Evolutionary conservation across 2,329 filamentous ascomycete genomes (phyloP).

Genomic region (Aaosphaeria arxii): DNA sequence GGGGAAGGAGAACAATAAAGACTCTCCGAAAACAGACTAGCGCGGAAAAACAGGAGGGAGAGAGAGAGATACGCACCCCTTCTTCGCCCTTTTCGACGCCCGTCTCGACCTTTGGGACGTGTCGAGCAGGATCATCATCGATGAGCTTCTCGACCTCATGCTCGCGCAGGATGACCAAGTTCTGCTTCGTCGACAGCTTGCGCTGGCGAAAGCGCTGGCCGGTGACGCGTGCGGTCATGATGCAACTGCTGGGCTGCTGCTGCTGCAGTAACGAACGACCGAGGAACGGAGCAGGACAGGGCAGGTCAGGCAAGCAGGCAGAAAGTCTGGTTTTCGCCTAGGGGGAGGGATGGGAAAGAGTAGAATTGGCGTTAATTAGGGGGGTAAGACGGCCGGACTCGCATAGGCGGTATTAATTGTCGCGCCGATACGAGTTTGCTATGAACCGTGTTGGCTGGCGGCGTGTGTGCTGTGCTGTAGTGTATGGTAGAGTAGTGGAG

Average conservation of each 20-base stretch:
- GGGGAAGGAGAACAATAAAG: conserved; percentile 7
- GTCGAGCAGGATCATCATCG: conserved; percentile 80
- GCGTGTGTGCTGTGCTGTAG: no score
- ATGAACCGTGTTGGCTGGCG: no score
- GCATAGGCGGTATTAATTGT: no score
- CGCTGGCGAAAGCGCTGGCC: conserved; percentile 71
- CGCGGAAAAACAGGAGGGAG: conserved; percentile 11
- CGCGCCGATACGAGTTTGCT: no score
- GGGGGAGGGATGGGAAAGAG: background rate
- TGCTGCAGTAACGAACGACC: no score
- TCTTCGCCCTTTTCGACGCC: conserved; percentile 97
- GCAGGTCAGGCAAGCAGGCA: no score
- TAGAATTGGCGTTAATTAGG: background rate
- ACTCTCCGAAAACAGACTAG: conserved; percentile 25
- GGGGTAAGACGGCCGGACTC: no score
- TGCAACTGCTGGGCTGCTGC: conserved; percentile 2
- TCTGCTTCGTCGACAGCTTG: conserved; percentile 90
- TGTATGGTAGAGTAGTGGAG: background rate
- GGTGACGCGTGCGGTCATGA: conserved; percentile 36
- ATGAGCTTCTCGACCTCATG: conserved; percentile 82
- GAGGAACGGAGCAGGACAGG: no score
- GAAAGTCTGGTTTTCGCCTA: background rate
- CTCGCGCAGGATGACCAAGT: conserved; percentile 82
- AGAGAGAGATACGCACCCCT: conserved; percentile 67
- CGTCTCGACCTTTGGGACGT: conserved; percentile 82